Evolutionary conservation across 371 early-diverging fungal genomes (phyloP).

Genomic region (Actinomucor elegans): DNA sequence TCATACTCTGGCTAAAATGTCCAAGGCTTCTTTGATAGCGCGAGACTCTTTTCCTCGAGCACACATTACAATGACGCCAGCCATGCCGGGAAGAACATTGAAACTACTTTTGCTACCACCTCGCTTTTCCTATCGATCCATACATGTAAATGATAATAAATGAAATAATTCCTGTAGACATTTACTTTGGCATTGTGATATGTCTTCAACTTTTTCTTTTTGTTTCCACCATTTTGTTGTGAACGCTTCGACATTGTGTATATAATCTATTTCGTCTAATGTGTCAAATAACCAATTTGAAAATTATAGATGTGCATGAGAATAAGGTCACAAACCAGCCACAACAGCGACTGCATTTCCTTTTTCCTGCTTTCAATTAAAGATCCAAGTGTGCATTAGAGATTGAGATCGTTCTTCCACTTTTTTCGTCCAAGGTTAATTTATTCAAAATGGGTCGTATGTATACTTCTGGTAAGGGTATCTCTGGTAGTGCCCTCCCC

Average conservation of each 20-base stretch:
- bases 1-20: conserved; percentile 58
- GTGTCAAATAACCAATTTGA: background rate
- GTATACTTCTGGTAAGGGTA: conserved; percentile 99
- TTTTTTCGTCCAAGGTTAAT: background rate
- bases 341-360: too few relatives aligned
- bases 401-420: background rate
- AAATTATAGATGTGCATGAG: too few relatives aligned
- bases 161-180: conserved; percentile 10
- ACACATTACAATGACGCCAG: conserved; percentile 68
- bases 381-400: too few relatives aligned
- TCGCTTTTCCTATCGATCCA: too few relatives aligned
- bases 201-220: conserved; percentile 40
- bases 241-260: conserved; percentile 30
- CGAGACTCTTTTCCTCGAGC: conserved; percentile 55
- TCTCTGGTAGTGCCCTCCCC: conserved; percentile 97
- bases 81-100: conserved; percentile 47
- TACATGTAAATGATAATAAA: too few relatives aligned
- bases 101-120: conserved; percentile 6
- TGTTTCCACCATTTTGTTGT: conserved; percentile 22
- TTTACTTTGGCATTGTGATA: conserved; percentile 25
- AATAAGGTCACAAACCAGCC: too few relatives aligned
- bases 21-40: conserved; percentile 59
- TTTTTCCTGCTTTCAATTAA: too few relatives aligned
- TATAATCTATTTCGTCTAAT: too few relatives aligned
- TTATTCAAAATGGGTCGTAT: conserved; percentile 36